Conservation (phyloP, 257 asterid species). For the Scutellaria galericulata region DNA sequence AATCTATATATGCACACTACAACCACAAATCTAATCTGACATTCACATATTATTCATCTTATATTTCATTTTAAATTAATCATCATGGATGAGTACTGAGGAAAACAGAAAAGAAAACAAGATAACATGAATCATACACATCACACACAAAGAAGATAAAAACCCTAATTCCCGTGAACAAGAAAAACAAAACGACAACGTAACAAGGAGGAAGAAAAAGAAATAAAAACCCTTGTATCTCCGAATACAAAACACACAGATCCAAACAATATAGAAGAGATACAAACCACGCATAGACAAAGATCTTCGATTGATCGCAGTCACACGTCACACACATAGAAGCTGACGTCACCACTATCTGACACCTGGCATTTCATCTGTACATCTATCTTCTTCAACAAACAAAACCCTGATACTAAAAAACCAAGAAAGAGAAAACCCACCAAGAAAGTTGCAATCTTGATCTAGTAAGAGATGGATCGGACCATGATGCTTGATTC, state of each 20-base stretch:
- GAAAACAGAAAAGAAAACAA: no score
- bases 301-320: no score
- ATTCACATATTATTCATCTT: no score
- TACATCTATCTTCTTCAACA: not conserved
- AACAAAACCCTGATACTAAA: slow-evolving; percentile 24
- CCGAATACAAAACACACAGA: not conserved
- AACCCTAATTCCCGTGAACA: not conserved
- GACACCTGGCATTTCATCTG: no score
- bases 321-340: no score
- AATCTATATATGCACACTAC: no score
- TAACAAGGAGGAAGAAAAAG: not conserved
- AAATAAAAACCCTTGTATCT: slow-evolving; percentile 34
- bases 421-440: not conserved
- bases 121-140: no score
- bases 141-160: no score
- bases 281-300: slow-evolving; percentile 14
- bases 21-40: no score
- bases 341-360: no score
- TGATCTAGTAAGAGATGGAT: slow-evolving; percentile 40
- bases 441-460: slow-evolving; percentile 10
- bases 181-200: not conserved
- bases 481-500: slow-evolving; percentile 83
- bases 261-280: not conserved
- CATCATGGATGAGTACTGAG: no score
- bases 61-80: no score